Evolutionary conservation across 345 rosid species (phyloP).

Genomic region (Eucalyptus coolabah): DNA sequence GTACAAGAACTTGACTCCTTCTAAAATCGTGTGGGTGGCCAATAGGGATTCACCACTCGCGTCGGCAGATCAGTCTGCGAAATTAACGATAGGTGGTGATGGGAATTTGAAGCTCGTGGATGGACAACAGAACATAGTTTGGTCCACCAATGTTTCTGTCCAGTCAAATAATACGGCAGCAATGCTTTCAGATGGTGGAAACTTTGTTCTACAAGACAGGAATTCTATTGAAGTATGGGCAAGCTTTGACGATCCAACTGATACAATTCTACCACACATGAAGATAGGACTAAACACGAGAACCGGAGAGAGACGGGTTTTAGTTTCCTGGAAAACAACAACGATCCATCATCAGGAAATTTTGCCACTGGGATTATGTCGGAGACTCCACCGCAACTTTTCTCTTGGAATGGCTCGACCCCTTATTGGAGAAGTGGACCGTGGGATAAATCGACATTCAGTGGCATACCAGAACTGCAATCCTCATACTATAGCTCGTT

Average conservation of each 20-base stretch:
- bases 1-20: background rate
- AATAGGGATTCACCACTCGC: background rate
- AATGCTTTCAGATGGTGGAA: conserved; percentile 16
- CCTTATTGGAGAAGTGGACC: background rate
- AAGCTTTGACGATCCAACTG: conserved; percentile 26
- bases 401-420: background rate
- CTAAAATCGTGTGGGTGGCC: background rate
- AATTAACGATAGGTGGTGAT: background rate
- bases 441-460: background rate
- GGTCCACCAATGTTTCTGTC: conserved; percentile 8
- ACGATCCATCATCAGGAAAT: conserved; percentile 15
- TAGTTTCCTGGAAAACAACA: conserved; percentile 10
- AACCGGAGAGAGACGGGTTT: background rate
- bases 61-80: background rate
- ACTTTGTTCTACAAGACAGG: background rate
- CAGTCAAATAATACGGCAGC: background rate
- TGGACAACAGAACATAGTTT: background rate
- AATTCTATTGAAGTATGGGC: conserved; percentile 6
- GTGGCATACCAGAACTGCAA: background rate
- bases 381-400: conserved; percentile 3
- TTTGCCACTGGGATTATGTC: background rate
- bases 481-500: background rate
- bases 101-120: conserved; percentile 12
- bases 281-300: conserved; percentile 6
- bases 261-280: conserved; percentile 19